phyloP scores from a whole-genome alignment of 2,329 filamentous ascomycete genomes.

The Xylariaceae sp. region DNA sequence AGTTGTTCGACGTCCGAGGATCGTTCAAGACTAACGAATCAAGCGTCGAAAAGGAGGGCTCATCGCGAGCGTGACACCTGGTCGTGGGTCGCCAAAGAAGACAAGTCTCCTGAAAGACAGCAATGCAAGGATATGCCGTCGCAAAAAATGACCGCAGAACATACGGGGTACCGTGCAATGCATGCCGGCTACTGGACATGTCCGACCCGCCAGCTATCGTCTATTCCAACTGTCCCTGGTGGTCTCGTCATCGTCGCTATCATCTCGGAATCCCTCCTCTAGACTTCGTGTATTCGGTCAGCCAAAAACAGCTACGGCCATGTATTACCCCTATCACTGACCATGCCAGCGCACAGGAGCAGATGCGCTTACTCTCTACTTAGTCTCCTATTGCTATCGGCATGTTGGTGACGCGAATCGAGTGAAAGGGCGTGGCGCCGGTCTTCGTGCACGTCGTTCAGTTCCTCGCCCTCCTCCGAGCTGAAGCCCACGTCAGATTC shows the following conservation, averaged over 20 bases:
- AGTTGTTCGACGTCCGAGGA: not conserved
- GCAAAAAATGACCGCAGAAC: not conserved
- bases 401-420: constrained; percentile 33
- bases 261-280: constrained; percentile 69
- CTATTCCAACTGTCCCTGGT: constrained; percentile 22
- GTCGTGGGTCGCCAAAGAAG: not conserved
- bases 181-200: not conserved
- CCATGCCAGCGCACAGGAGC: constrained; percentile 5
- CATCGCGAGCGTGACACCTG: not conserved
- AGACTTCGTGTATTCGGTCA: constrained; percentile 39
- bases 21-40: not conserved
- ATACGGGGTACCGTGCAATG: constrained; percentile 6
- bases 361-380: constrained; percentile 60
- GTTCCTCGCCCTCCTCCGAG: constrained; percentile 65
- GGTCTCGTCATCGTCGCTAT: constrained; percentile 60
- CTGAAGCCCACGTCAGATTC: constrained; percentile 48
- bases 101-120: not conserved
- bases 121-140: not conserved
- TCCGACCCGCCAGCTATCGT: constrained; percentile 13
- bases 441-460: constrained; percentile 54
- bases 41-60: not conserved
- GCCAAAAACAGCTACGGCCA: constrained; percentile 7
- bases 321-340: not conserved
- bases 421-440: constrained; percentile 40
- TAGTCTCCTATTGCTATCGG: constrained; percentile 55